phyloP scores from a whole-genome alignment of 805 yeast species.

The Yarrowia osloensis region DNA sequence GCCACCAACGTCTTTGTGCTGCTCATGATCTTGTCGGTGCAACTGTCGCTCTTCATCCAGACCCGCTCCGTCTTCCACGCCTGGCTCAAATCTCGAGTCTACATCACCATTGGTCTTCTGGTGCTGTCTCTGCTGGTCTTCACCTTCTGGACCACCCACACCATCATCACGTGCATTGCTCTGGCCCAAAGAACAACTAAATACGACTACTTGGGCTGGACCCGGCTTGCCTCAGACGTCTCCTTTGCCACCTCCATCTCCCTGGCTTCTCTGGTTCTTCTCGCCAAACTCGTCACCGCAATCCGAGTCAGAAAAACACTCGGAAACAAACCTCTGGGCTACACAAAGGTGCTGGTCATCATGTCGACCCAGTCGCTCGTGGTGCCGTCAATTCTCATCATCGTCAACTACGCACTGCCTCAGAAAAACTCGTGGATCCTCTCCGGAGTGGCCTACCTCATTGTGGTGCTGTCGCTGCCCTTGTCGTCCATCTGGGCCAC shows the following conservation, averaged over 20 bases:
- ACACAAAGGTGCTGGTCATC: constrained; percentile 75
- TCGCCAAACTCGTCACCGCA: constrained; percentile 67
- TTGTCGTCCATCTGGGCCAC: constrained; percentile 85
- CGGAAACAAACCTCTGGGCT: constrained; percentile 81
- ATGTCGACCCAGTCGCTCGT: constrained; percentile 82
- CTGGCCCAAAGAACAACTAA: background rate
- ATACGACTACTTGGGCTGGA: constrained; percentile 1
- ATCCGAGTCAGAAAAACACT: constrained; percentile 69
- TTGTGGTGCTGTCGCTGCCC: constrained; percentile 75
- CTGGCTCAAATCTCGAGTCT: constrained; percentile 5
- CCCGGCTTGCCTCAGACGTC: constrained; percentile 1
- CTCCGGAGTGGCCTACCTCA: constrained; percentile 56
- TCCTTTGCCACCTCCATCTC: constrained; percentile 66
- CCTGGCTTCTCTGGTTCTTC: constrained; percentile 60
- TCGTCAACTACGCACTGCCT: constrained; percentile 52
- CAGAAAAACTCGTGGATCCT: constrained; percentile 45
- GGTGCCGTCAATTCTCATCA: constrained; percentile 69
- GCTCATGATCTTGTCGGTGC: constrained; percentile 6
- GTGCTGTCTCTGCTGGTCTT: background rate
- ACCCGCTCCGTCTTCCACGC: constrained; percentile 17
- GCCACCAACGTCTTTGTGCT: background rate
- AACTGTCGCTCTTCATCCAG: background rate
- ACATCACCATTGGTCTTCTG: background rate
- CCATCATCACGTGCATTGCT: background rate
- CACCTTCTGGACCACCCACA: background rate